These are phyloP conservation scores for Aspergillus heteromorphus DNA, from an alignment of 495 filamentous ascomycete species.

Conservation along the genomic window DNA sequence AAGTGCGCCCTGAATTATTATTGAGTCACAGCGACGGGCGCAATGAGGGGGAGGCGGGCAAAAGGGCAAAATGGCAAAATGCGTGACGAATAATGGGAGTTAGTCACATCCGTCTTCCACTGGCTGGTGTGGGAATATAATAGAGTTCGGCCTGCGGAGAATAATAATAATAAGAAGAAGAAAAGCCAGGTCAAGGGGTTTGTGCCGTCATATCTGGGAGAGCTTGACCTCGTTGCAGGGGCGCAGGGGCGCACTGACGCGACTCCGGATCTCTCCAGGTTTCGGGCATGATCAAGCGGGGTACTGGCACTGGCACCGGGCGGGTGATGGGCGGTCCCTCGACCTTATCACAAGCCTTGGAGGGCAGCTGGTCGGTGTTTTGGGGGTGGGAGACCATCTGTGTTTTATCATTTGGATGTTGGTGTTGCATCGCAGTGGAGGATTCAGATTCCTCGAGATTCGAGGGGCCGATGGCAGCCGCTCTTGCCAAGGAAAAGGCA, in stretches of 20 bases:
- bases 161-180: no score
- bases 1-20: neutral
- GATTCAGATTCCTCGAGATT: no score
- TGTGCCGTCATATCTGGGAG: no score
- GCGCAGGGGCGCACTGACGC: no score
- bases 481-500: constrained; percentile 1
- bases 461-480: no score
- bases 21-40: constrained; percentile 8
- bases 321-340: neutral
- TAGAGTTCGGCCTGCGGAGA: neutral
- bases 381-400: neutral
- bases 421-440: neutral
- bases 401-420: neutral
- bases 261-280: neutral
- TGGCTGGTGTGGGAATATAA: neutral
- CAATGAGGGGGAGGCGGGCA: no score
- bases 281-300: neutral
- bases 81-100: constrained; percentile 8
- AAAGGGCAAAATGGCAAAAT: neutral
- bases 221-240: no score
- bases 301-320: neutral
- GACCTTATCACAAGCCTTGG: constrained; percentile 1
- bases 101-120: no score
- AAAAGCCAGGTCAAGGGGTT: neutral
- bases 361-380: neutral